A percentile compares a stretch with the other conserved stretches of the same genome.
These are phyloP conservation scores for Hyparrhenia diplandra DNA, from an alignment of 176 grass and related monocot genomes.

Conservation along the genomic window DNA sequence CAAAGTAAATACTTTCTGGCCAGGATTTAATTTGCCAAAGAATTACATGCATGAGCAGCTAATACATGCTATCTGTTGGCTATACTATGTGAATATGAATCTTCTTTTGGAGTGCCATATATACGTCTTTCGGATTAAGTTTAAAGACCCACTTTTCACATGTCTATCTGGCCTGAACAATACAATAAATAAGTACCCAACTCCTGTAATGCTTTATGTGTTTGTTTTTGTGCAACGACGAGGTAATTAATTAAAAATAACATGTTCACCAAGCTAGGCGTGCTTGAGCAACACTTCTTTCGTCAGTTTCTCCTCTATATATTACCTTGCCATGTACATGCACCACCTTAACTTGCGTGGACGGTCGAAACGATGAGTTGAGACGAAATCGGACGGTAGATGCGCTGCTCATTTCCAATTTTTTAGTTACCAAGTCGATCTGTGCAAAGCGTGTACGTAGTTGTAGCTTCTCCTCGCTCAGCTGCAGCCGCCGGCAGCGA, in stretches of 20 bases:
- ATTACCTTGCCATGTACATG: neutral
- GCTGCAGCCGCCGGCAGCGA: constrained; percentile 59
- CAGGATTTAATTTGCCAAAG: neutral
- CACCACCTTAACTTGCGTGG: neutral
- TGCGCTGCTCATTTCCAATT: neutral
- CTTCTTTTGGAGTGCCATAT: neutral
- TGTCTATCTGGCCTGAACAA: neutral
- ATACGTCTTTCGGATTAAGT: neutral
- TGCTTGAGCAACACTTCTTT: neutral
- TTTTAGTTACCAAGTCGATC: neutral
- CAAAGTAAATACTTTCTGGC: neutral
- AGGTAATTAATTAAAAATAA: constrained; percentile 3
- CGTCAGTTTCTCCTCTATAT: neutral
- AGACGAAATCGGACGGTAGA: neutral
- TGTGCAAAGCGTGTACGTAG: too few relatives aligned
- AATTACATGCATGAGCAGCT: neutral
- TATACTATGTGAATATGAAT: constrained; percentile 9
- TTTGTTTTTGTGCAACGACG: neutral
- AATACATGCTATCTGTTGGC: neutral
- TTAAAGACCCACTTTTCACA: neutral
- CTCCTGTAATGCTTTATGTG: neutral
- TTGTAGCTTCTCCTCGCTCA: too few relatives aligned
- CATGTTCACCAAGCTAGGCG: neutral
- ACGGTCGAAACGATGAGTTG: neutral
- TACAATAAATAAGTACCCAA: neutral